These are phyloP conservation scores for Oenanthe sinensis DNA, from an alignment of 129 eudicot genomes.

Conservation along the genomic window DNA sequence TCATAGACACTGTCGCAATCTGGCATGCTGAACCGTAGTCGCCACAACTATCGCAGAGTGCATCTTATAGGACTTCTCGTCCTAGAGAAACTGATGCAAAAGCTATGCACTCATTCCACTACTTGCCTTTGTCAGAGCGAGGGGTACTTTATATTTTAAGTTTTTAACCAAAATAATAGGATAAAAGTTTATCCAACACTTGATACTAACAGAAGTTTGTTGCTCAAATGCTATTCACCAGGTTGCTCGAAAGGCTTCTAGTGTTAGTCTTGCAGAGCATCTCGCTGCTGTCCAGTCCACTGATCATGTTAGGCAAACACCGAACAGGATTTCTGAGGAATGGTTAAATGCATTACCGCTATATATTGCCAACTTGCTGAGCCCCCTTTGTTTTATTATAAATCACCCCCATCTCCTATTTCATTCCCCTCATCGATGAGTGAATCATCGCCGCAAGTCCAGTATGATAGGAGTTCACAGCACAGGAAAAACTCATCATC, in stretches of 20 bases:
- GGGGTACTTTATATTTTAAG: slow-evolving; percentile 31
- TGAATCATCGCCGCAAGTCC: slow-evolving; percentile 36
- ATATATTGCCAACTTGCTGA: slow-evolving; percentile 63
- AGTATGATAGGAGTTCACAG: slow-evolving; percentile 34
- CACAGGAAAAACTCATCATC: no score
- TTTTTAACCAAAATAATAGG: background rate
- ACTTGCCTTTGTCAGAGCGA: slow-evolving; percentile 26
- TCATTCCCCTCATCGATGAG: slow-evolving; percentile 40
- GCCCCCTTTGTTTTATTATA: slow-evolving; percentile 42
- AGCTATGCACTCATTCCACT: slow-evolving; percentile 46
- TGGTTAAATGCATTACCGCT: slow-evolving; percentile 64
- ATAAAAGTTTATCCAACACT: background rate
- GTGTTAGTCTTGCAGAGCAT: slow-evolving; percentile 41
- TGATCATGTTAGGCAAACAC: slow-evolving; percentile 29
- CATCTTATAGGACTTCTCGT: slow-evolving; percentile 47
- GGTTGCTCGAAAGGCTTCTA: slow-evolving; percentile 32
- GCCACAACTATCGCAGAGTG: slow-evolving; percentile 50
- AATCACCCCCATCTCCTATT: slow-evolving; percentile 36
- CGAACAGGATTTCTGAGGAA: slow-evolving; percentile 77
- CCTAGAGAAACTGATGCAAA: slow-evolving; percentile 10
- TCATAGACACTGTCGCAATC: no score
- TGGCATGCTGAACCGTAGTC: no score
- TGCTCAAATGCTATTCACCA: slow-evolving; percentile 19
- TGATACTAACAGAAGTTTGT: background rate
- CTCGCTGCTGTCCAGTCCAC: slow-evolving; percentile 25